Evolutionary conservation across 108 stramenopile genomes (phyloP).

Genomic region (Poteriospumella lacustris): DNA sequence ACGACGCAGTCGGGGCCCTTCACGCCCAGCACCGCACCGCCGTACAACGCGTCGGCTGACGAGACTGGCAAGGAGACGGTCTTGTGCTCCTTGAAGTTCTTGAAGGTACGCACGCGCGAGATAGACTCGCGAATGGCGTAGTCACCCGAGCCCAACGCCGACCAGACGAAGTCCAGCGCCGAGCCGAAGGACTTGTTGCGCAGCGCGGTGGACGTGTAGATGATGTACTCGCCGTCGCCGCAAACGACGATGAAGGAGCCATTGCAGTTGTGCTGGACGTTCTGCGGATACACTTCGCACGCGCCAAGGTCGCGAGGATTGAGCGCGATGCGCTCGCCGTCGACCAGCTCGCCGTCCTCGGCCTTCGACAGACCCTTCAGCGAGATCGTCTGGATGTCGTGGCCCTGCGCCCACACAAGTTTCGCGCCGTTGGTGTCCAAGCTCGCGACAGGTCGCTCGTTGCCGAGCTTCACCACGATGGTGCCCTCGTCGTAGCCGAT

Average conservation of each 20-base stretch:
- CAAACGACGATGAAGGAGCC: conserved; percentile 94
- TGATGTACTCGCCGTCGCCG: conserved; percentile 99
- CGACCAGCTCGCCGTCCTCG: conserved; percentile 70
- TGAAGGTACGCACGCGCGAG: conserved; percentile 82
- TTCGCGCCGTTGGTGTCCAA: conserved; percentile 79
- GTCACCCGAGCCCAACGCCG: conserved; percentile 86
- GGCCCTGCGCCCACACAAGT: conserved; percentile 92
- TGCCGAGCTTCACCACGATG: conserved; percentile 91
- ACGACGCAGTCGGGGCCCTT: conserved; percentile 82
- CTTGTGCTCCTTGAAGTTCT: conserved; percentile 82
- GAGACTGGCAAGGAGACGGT: conserved; percentile 77
- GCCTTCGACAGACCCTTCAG: conserved; percentile 72
- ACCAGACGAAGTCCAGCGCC: conserved; percentile 97
- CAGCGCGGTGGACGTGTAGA: conserved; percentile 94
- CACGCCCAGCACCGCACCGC: conserved; percentile 85
- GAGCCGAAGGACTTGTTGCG: conserved; percentile 88
- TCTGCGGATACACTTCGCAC: conserved; percentile 89
- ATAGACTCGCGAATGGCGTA: conserved; percentile 91
- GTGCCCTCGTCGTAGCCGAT: conserved; percentile 99
- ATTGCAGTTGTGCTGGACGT: conserved; percentile 93
- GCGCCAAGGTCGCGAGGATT: conserved; percentile 81
- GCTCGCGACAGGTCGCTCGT: conserved; percentile 93
- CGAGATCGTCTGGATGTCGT: conserved; percentile 85
- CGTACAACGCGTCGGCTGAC: conserved; percentile 85
- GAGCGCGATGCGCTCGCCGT: conserved; percentile 76